Conservation (phyloP, 2,329 filamentous ascomycete species). For the Acarospora socialis region DNA sequence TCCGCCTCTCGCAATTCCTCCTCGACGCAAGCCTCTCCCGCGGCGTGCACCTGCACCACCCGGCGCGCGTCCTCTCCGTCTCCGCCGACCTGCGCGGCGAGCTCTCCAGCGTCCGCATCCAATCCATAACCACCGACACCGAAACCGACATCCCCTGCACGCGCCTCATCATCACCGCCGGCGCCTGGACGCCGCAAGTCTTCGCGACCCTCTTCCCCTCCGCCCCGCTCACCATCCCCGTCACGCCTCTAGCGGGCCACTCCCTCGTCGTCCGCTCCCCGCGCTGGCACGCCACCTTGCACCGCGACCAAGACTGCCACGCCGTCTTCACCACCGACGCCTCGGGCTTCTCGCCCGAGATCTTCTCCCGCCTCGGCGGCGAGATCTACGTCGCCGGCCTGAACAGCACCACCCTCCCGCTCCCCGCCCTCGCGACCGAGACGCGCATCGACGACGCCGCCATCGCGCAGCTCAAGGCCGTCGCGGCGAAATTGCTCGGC, state of each 20-base stretch:
- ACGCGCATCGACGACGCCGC: conserved; percentile 33
- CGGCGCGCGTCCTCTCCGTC: conserved; percentile 42
- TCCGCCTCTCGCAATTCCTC: conserved; percentile 51
- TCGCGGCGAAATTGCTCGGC: conserved; percentile 36
- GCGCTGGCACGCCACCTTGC: conserved; percentile 28
- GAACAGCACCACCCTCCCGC: conserved; percentile 45
- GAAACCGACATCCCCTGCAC: conserved; percentile 46
- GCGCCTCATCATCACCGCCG: conserved; percentile 51
- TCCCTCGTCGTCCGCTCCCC: conserved; percentile 54
- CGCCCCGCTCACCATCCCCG: conserved; percentile 38
- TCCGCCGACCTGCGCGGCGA: conserved; percentile 35
- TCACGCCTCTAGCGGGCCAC: conserved; percentile 54
- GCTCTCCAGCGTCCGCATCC: conserved; percentile 39
- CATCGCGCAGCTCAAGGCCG: conserved; percentile 36
- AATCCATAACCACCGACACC: conserved; percentile 23
- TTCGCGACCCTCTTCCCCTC: conserved; percentile 50
- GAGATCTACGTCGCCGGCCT: conserved; percentile 62
- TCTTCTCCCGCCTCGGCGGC: conserved; percentile 50
- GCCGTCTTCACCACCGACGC: conserved; percentile 52
- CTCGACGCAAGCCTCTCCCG: conserved; percentile 40
- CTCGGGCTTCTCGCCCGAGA: conserved; percentile 51
- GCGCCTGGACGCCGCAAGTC: conserved; percentile 57
- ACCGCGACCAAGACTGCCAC: conserved; percentile 39
- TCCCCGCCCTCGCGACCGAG: conserved; percentile 44
- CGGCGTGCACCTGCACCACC: conserved; percentile 54